These are phyloP conservation scores for Picea mariana DNA, from an alignment of 83 land plant species.

Conservation along the genomic window DNA sequence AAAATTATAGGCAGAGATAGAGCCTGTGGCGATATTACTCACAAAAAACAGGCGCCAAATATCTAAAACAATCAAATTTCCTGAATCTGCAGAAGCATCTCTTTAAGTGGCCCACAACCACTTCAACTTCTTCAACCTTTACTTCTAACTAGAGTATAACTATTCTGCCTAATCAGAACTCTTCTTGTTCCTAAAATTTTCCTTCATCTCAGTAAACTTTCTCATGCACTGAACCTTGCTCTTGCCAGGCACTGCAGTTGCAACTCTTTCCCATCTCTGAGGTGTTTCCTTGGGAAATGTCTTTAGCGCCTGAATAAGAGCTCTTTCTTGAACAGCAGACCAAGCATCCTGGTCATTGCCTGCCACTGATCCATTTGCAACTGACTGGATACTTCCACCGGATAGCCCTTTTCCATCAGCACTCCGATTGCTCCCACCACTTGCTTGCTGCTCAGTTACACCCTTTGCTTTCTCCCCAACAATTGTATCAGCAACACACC, in stretches of 20 bases:
- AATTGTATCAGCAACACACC: conserved; percentile 6
- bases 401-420: conserved; percentile 1
- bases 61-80: too few relatives aligned
- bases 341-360: conserved; percentile 65
- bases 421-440: conserved; percentile 16
- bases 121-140: too few relatives aligned
- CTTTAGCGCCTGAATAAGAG: conserved; percentile 90
- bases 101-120: too few relatives aligned
- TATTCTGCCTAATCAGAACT: neutral
- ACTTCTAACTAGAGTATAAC: too few relatives aligned
- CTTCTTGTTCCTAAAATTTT: conserved; percentile 83
- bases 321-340: conserved; percentile 83
- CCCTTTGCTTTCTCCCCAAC: conserved; percentile 15
- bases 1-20: too few relatives aligned
- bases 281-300: conserved; percentile 90
- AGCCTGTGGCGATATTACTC: too few relatives aligned
- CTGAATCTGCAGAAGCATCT: too few relatives aligned
- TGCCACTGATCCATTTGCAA: conserved; percentile 30
- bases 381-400: conserved; percentile 5
- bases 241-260: conserved; percentile 93
- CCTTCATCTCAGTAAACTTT: conserved; percentile 81
- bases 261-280: conserved; percentile 95
- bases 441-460: neutral
- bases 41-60: too few relatives aligned
- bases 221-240: conserved; percentile 89